These are phyloP conservation scores for Talaromyces sp. DNA, from an alignment of 2,329 filamentous ascomycete species.

Conservation along the genomic window DNA sequence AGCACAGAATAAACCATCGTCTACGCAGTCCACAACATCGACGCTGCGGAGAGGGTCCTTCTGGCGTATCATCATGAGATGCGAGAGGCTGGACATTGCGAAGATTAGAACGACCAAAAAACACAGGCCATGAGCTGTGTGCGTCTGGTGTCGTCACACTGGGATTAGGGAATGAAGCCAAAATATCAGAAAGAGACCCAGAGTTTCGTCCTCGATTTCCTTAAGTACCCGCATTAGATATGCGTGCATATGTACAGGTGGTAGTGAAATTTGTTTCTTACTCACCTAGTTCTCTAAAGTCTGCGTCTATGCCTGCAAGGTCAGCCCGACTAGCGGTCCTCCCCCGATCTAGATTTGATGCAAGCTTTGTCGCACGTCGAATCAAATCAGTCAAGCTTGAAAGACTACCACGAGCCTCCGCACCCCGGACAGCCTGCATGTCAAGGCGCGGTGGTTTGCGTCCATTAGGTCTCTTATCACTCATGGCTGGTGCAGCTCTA, in stretches of 20 bases:
- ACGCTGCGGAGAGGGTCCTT: constrained; percentile 45
- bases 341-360: constrained; percentile 84
- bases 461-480: constrained; percentile 41
- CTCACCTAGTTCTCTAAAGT: constrained; percentile 33
- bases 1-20: constrained; percentile 72
- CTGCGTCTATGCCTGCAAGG: constrained; percentile 41
- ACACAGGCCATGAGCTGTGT: constrained; percentile 42
- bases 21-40: constrained; percentile 82
- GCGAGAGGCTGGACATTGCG: constrained; percentile 33
- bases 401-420: constrained; percentile 82
- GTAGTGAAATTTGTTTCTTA: not conserved
- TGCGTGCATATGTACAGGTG: not conserved
- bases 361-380: constrained; percentile 79
- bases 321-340: constrained; percentile 64
- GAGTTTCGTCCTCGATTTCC: constrained; percentile 44
- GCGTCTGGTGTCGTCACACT: constrained; percentile 43
- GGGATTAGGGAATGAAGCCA: constrained; percentile 68
- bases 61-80: constrained; percentile 25
- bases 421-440: constrained; percentile 77
- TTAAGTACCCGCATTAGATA: constrained; percentile 10
- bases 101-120: constrained; percentile 39
- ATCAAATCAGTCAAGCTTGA: constrained; percentile 94
- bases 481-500: constrained; percentile 39
- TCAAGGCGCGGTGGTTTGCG: constrained; percentile 71
- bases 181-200: constrained; percentile 63